Evolutionary conservation across 306 rosid species (phyloP).

Genomic region (Gillenia trifoliata): DNA sequence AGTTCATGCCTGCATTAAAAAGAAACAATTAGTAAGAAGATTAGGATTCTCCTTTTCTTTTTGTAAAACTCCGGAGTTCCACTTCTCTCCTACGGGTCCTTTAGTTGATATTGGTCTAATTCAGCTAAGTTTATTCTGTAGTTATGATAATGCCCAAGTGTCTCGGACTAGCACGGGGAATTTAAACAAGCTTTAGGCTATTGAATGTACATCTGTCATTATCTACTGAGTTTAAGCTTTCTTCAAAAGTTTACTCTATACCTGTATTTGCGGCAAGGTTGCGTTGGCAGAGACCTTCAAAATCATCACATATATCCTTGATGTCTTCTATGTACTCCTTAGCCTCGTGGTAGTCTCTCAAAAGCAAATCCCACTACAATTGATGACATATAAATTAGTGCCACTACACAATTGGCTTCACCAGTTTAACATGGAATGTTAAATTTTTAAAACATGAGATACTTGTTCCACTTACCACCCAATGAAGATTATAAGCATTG

Average conservation of each 20-base stretch:
- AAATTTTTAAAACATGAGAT: not conserved
- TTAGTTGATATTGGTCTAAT: not conserved
- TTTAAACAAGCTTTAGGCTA: not conserved
- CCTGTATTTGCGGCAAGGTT: constrained; percentile 91
- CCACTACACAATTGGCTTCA: constrained; percentile 9
- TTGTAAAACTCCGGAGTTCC: no score
- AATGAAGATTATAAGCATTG: constrained; percentile 70
- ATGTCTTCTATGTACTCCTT: constrained; percentile 92
- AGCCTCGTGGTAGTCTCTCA: constrained; percentile 78
- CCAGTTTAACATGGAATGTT: not conserved
- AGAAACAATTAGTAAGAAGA: constrained; percentile 10
- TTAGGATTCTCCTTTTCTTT: not conserved
- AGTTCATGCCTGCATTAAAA: constrained; percentile 77
- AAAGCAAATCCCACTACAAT: constrained; percentile 78
- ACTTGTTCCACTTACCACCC: constrained; percentile 59
- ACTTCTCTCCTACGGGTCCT: no score
- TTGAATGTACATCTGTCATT: not conserved
- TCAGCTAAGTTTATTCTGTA: not conserved
- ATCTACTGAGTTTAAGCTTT: not conserved
- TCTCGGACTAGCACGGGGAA: not conserved
- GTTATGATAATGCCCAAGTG: not conserved
- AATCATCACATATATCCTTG: constrained; percentile 80
- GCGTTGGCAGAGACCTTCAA: constrained; percentile 93
- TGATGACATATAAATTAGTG: constrained; percentile 17
- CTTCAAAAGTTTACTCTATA: constrained; percentile 7